Percentiles rank a stretch among this genome's conserved stretches.
Conservation (phyloP, 2,329 filamentous ascomycete genomes). For the Stagonosporopsis tanaceti region DNA sequence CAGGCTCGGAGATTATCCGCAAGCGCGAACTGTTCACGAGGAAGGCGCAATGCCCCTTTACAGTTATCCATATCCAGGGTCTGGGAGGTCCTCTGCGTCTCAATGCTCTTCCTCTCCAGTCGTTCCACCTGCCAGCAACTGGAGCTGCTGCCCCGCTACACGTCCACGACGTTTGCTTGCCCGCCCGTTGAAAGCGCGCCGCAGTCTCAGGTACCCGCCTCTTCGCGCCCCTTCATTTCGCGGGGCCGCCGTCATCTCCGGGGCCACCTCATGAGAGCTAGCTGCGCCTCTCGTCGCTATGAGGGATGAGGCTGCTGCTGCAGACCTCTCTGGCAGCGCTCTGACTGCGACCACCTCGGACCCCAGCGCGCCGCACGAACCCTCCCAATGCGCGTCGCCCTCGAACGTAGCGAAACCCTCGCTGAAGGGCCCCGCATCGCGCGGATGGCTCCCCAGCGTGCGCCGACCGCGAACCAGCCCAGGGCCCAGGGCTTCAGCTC, state of each 20-base stretch:
- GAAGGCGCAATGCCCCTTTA: constrained; percentile 16
- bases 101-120: constrained; percentile 27
- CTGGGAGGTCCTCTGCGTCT: constrained; percentile 3
- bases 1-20: constrained; percentile 18
- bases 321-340: constrained; percentile 32
- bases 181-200: constrained; percentile 17
- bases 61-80: constrained; percentile 18
- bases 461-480: constrained; percentile 50
- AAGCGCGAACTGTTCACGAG: constrained; percentile 17
- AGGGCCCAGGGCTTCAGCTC: constrained; percentile 42
- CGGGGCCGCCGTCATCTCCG: constrained; percentile 35
- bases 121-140: constrained; percentile 26
- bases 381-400: constrained; percentile 8
- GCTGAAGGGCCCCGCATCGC: constrained; percentile 35
- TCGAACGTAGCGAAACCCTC: constrained; percentile 27
- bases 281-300: constrained; percentile 39
- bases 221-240: constrained; percentile 41
- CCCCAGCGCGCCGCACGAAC: constrained; percentile 6
- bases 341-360: constrained; percentile 23
- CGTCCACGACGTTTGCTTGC: constrained; percentile 9
- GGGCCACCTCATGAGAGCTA: constrained; percentile 40
- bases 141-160: constrained; percentile 21
- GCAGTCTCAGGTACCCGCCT: constrained; percentile 27
- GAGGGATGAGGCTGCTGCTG: constrained; percentile 40
- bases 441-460: constrained; percentile 48